phyloP scores from a whole-genome alignment of 2,329 filamentous ascomycete species.

The Aspergillus sp. region DNA sequence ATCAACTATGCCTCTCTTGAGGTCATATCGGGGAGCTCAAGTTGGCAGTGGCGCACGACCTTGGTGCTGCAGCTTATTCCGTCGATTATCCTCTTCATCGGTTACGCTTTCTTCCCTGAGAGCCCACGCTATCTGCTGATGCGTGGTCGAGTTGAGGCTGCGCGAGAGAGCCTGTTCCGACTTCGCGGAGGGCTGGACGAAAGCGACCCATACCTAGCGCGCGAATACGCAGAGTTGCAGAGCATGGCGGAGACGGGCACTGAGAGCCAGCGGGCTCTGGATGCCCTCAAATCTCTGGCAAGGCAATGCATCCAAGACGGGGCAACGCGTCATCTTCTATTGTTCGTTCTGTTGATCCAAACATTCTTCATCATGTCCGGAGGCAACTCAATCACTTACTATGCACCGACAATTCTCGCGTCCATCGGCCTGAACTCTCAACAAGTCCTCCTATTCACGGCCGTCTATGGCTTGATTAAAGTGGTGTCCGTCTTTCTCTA shows the following conservation, averaged over 20 bases:
- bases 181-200: conserved; percentile 26
- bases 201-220: conserved; percentile 19
- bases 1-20: conserved; percentile 27
- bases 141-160: conserved; percentile 29
- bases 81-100: conserved; percentile 25
- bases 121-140: conserved; percentile 33
- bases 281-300: conserved; percentile 15
- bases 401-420: conserved; percentile 27
- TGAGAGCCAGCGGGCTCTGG: conserved; percentile 2
- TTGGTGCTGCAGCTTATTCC: conserved; percentile 27
- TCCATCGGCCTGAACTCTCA: conserved; percentile 23
- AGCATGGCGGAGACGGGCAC: conserved; percentile 17
- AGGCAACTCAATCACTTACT: conserved; percentile 32
- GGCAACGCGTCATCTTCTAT: conserved; percentile 30
- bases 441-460: conserved; percentile 25
- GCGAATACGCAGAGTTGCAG: conserved; percentile 23
- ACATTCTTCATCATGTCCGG: conserved; percentile 35
- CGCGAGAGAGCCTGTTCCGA: conserved; percentile 23
- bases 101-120: conserved; percentile 31
- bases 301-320: conserved; percentile 14
- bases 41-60: conserved; percentile 28
- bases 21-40: conserved; percentile 17
- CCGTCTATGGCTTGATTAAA: conserved; percentile 26
- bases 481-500: conserved; percentile 27
- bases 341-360: conserved; percentile 33